Evolutionary conservation across 129 eudicot genomes (phyloP), one percentile per base, ranked within the genome.

Genomic region (Pulicaria dysenterica): DNA sequence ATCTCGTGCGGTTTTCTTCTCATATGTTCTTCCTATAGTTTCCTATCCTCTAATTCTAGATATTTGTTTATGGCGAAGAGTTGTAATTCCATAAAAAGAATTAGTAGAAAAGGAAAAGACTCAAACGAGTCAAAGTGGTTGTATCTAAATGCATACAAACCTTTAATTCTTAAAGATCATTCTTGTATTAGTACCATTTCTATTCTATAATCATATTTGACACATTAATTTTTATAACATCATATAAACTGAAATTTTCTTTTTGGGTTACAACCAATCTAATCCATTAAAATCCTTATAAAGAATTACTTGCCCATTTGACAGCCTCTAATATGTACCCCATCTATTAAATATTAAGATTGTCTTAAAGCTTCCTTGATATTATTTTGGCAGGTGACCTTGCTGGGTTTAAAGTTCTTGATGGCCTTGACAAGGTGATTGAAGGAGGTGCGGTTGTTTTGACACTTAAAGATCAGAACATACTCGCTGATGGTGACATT

Each of bases 371-470:
- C 24, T 74, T 44, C 13, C 4, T 46, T 48, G 74, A 49, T 51
- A 8, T 53, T 51, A 42, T 46, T 44, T 76, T 67, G 43, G 56
- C 86, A 86, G 99, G 82, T 60, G 87, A 83, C 56, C 86, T 95
- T 58, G 92, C 91, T 38, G 99, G 99, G 9, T 87, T 86, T 51
- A 95, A 90, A 85, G 82, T 95, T 74, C 99, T 95, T 65, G 96
- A 95, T 80, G 99, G 99, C 34, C 79, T 95, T 69, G 97, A 95
- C 79, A 95, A 95, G 79, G 99, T 95, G 57, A 81, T 95, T 72
- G 97, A 90, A 86, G 99, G 99, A 4, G 99, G 99, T 43, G 90
- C 99, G 46, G 99, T 95, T 84, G 99, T 95, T 65, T 88, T 95
- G 83, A 95, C 99, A 62, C 91, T 95, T 67, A 95, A 95, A 82